Percentiles rank a stretch among this genome's conserved stretches.
phyloP scores from a whole-genome alignment of 805 yeast species.

The Yamadazyma sp. region DNA sequence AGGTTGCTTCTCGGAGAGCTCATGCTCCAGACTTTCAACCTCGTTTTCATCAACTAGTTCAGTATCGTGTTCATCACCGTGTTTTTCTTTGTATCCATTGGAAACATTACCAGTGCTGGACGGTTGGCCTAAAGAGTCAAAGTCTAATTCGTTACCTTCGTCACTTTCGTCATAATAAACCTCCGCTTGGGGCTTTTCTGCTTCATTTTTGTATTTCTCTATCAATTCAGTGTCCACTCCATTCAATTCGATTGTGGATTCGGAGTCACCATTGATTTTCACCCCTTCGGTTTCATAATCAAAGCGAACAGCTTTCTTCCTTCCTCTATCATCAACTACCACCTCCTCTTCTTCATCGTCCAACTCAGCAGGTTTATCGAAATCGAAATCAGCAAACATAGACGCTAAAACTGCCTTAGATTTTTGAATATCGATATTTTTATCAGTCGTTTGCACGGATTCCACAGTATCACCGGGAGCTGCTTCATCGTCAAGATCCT shows the following conservation, averaged over 20 bases:
- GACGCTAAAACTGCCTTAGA: conserved; percentile 35
- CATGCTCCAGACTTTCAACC: background rate
- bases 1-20: background rate
- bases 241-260: conserved; percentile 24
- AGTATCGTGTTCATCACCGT: conserved; percentile 4
- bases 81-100: conserved; percentile 20
- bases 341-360: conserved; percentile 38
- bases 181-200: conserved; percentile 27
- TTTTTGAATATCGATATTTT: conserved; percentile 23
- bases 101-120: conserved; percentile 23
- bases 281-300: conserved; percentile 34
- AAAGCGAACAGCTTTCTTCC: conserved; percentile 29
- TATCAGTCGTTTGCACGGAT: background rate
- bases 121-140: conserved; percentile 24
- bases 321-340: conserved; percentile 37
- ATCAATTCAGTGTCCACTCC: conserved; percentile 16
- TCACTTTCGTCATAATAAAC: conserved; percentile 39
- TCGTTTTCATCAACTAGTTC: conserved; percentile 8
- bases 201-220: conserved; percentile 23
- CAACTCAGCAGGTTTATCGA: conserved; percentile 36
- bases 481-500: conserved; percentile 14
- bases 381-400: conserved; percentile 31
- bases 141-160: conserved; percentile 41
- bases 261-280: background rate
- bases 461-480: too few relatives aligned